Percentiles rank a stretch among this genome's conserved stretches.
Evolutionary conservation across 2,329 filamentous ascomycete species (phyloP).

Genomic region (Colletotrichum viniferum): DNA sequence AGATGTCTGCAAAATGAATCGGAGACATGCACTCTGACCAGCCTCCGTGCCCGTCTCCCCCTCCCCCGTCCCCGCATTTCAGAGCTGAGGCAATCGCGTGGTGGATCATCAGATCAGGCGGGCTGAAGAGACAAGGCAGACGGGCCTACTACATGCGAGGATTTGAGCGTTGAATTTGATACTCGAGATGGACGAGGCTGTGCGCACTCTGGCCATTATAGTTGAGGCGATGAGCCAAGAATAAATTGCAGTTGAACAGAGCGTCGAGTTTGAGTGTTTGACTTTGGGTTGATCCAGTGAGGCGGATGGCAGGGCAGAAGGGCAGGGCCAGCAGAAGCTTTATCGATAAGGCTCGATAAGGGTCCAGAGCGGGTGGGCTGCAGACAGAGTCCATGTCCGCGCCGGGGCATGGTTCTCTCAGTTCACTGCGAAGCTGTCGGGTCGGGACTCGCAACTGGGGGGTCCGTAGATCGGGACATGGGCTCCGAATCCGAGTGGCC

Average conservation of each 20-base stretch:
- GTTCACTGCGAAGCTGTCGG: not conserved
- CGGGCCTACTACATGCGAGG: not conserved
- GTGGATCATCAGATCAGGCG: not conserved
- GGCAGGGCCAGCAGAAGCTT: not conserved
- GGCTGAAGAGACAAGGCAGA: not conserved
- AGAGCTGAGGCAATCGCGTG: slow-evolving; percentile 1
- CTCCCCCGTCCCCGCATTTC: slow-evolving; percentile 8
- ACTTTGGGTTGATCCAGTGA: not conserved
- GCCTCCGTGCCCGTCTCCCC: not conserved
- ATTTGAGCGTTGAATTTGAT: not conserved
- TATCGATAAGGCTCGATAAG: slow-evolving; percentile 9
- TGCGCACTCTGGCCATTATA: not conserved
- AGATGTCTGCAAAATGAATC: slow-evolving; percentile 6
- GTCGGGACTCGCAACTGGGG: not conserved
- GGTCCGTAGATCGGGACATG: slow-evolving; percentile 18
- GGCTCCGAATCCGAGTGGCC: slow-evolving; percentile 3
- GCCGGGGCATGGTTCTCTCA: not conserved
- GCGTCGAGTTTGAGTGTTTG: not conserved
- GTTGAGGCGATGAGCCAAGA: not conserved
- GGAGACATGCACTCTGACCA: not conserved
- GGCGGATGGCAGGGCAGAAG: not conserved
- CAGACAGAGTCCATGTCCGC: not conserved
- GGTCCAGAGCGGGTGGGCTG: not conserved
- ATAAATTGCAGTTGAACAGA: not conserved
- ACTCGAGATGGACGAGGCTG: not conserved